Percentiles rank a stretch among this genome's conserved stretches.
Evolutionary conservation across 2,329 filamentous ascomycete species (phyloP).

Genomic region (Penicillium psychrosexuale): DNA sequence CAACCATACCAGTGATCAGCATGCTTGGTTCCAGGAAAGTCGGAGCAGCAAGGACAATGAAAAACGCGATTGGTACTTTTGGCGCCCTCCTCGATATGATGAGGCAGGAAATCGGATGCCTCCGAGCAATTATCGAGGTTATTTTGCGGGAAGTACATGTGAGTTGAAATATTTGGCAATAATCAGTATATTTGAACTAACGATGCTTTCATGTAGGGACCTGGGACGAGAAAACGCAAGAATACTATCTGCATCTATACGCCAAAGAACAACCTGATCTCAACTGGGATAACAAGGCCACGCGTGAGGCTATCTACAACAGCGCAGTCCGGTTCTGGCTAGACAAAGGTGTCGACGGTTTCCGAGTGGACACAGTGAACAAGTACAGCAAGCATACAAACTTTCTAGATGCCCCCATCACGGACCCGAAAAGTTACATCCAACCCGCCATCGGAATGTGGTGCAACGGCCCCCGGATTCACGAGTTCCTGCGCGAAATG

Average conservation of each 20-base stretch:
- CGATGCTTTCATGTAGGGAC: constrained; percentile 37
- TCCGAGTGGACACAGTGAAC: constrained; percentile 68
- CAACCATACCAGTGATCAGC: constrained; percentile 68
- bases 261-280: constrained; percentile 70
- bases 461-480: constrained; percentile 66
- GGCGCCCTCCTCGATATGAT: constrained; percentile 47
- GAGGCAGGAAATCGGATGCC: constrained; percentile 58
- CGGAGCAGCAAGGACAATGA: constrained; percentile 55
- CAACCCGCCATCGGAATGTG: constrained; percentile 59
- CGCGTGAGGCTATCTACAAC: constrained; percentile 65
- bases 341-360: constrained; percentile 64
- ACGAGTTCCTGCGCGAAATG: constrained; percentile 69
- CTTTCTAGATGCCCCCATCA: constrained; percentile 57
- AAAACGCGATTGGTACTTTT: constrained; percentile 65
- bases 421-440: constrained; percentile 43
- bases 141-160: constrained; percentile 60
- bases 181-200: neutral
- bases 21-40: constrained; percentile 66
- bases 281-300: constrained; percentile 69
- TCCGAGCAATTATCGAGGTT: constrained; percentile 68
- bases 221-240: constrained; percentile 64
- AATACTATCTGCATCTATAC: constrained; percentile 74
- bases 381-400: constrained; percentile 53
- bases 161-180: neutral
- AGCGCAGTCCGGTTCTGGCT: constrained; percentile 72